Evolutionary conservation across 768 basidiomycete species (phyloP), one percentile per base, ranked within the genome.

Genomic region (Suillus ampliporus): DNA sequence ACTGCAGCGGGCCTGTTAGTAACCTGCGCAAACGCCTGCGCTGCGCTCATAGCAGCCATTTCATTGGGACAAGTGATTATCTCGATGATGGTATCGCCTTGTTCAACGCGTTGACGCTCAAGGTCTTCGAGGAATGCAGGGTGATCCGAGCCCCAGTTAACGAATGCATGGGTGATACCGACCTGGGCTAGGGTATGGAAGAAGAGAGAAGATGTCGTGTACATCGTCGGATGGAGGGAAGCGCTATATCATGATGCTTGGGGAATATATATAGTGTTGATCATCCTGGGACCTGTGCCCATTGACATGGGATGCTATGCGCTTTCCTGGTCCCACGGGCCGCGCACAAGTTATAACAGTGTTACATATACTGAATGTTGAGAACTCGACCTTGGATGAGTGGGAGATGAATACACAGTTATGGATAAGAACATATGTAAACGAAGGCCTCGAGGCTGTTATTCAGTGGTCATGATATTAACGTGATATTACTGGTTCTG

Each of bases 131-230:
- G 79, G 15, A 92, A 71, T 0, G 85, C 89, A 0, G 89, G 87
- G 67, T 91, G 90, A 66, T 92, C 90, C 1, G 87, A 89, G 1
- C 90, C 90, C 86, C 90, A 90, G 76, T 91, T 91, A 19, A 86
- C 88, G 68, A 90, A 89, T 10, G 83, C 84, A 69, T 89, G 86
- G 0, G 86, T 89, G 40, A 91, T 84, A 2, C 88, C 87, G 2
- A 83, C 84, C 57, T 83, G 73, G 17, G 74, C 71, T 21, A 90
- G 80, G 0, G 86, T 75, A 46, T 83, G 76, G 13, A 91, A 77
- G 68, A 91, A 86, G 26, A 89, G 73, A 26, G 87, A 86, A 21
- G 88, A 87, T 4, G 86, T 80, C 0, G 89, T 90, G 61, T 82
- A 82, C 76, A 84, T 83, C 61, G 69, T 68, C 56, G 17, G 26